Evolutionary conservation across 2,329 filamentous ascomycete species (phyloP).

Genomic region (Emmonsiellopsis sp.): DNA sequence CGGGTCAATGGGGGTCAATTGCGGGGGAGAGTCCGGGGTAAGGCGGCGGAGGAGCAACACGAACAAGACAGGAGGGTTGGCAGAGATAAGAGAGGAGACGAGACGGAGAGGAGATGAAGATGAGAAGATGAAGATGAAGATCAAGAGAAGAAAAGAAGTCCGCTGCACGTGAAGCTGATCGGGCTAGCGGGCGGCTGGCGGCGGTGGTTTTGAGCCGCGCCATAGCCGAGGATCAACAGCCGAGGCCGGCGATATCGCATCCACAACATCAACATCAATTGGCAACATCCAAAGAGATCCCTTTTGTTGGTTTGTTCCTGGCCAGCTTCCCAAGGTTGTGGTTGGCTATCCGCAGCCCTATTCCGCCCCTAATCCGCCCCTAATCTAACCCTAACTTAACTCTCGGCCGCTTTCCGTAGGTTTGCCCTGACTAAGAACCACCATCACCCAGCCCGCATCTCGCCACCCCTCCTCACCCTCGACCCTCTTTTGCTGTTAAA

Average conservation of each 20-base stretch:
- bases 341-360: too few relatives aligned
- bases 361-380: too few relatives aligned
- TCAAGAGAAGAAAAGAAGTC: not conserved
- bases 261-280: too few relatives aligned
- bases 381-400: too few relatives aligned
- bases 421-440: too few relatives aligned
- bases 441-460: too few relatives aligned
- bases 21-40: not conserved
- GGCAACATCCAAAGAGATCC: too few relatives aligned
- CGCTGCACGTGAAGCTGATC: not conserved
- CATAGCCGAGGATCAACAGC: not conserved
- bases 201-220: not conserved
- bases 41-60: not conserved
- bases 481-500: too few relatives aligned
- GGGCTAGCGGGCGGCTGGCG: conserved; percentile 1
- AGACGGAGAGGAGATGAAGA: not conserved
- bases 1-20: not conserved
- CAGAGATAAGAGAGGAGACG: not conserved
- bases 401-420: too few relatives aligned
- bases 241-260: not conserved
- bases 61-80: not conserved
- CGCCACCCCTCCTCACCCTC: too few relatives aligned
- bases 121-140: not conserved
- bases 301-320: too few relatives aligned
- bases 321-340: too few relatives aligned